Conservation (phyloP, 2,329 filamentous ascomycete genomes). For the Penicillium digitatum region DNA sequence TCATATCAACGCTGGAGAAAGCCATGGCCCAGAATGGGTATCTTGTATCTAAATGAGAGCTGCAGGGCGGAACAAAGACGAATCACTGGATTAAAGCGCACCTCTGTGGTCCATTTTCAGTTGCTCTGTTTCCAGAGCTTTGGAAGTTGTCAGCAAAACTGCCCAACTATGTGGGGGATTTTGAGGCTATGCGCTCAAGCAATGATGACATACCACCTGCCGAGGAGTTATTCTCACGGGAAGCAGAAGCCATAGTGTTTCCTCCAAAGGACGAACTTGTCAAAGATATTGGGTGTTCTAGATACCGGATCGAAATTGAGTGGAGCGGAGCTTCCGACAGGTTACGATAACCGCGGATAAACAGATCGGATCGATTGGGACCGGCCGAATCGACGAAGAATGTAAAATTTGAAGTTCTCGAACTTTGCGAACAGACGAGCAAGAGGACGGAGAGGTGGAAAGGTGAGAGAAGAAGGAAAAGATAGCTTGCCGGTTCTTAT, state of each 20-base stretch:
- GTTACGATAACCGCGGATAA: not conserved
- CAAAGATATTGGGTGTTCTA: not conserved
- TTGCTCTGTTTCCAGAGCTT: conserved; percentile 3
- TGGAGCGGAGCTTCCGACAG: not conserved
- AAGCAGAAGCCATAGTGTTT: conserved; percentile 14
- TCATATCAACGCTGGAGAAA: not conserved
- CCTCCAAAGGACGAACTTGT: conserved; percentile 2
- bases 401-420: not conserved
- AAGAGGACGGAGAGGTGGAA: conserved; percentile 1
- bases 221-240: conserved; percentile 13
- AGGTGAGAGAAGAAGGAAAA: conserved; percentile 1
- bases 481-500: conserved; percentile 2
- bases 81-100: not conserved
- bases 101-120: conserved; percentile 1
- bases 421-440: conserved; percentile 2
- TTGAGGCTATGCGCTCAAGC: not conserved
- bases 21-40: not conserved
- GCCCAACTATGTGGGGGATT: not conserved
- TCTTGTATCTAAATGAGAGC: not conserved
- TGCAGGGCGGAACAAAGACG: not conserved
- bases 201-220: conserved; percentile 7
- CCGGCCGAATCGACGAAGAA: conserved; percentile 6
- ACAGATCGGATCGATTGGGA: conserved; percentile 5
- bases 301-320: conserved; percentile 1
- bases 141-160: conserved; percentile 1